Evolutionary conservation across 805 yeast species (phyloP).

Genomic region (Spathaspora hagerdaliae): DNA sequence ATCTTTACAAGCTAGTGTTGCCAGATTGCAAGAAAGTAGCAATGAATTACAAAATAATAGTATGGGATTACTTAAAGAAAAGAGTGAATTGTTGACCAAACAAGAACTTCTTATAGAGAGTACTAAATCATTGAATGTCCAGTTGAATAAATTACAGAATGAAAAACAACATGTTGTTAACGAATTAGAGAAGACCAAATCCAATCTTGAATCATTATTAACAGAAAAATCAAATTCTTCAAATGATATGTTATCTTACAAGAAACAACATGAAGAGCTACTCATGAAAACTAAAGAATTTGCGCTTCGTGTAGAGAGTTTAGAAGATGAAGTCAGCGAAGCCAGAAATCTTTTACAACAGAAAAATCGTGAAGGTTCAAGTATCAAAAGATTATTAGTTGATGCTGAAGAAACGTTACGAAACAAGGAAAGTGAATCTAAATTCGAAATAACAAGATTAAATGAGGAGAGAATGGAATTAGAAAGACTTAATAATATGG

Average conservation of each 20-base stretch:
- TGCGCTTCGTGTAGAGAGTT: slow-evolving; percentile 52
- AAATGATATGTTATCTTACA: slow-evolving; percentile 41
- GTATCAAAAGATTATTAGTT: slow-evolving; percentile 62
- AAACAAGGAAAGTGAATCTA: slow-evolving; percentile 50
- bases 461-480: slow-evolving; percentile 59
- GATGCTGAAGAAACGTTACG: slow-evolving; percentile 64
- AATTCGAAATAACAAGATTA: slow-evolving; percentile 45
- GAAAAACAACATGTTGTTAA: slow-evolving; percentile 39
- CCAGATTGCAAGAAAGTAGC: slow-evolving; percentile 35
- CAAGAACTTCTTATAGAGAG: slow-evolving; percentile 37
- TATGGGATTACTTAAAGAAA: slow-evolving; percentile 31
- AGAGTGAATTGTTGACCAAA: slow-evolving; percentile 36
- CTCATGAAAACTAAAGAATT: slow-evolving; percentile 65
- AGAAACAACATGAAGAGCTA: slow-evolving; percentile 71
- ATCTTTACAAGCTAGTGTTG: slow-evolving; percentile 31
- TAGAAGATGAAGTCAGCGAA: slow-evolving; percentile 83
- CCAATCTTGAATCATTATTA: slow-evolving; percentile 29
- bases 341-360: slow-evolving; percentile 70
- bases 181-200: slow-evolving; percentile 36
- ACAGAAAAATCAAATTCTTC: slow-evolving; percentile 32
- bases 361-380: slow-evolving; percentile 71
- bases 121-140: slow-evolving; percentile 27
- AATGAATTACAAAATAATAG: slow-evolving; percentile 37
- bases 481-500: slow-evolving; percentile 49
- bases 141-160: slow-evolving; percentile 36